Evolutionary conservation across 2,329 filamentous ascomycete genomes (phyloP).

Genomic region (Fusarium sp.): DNA sequence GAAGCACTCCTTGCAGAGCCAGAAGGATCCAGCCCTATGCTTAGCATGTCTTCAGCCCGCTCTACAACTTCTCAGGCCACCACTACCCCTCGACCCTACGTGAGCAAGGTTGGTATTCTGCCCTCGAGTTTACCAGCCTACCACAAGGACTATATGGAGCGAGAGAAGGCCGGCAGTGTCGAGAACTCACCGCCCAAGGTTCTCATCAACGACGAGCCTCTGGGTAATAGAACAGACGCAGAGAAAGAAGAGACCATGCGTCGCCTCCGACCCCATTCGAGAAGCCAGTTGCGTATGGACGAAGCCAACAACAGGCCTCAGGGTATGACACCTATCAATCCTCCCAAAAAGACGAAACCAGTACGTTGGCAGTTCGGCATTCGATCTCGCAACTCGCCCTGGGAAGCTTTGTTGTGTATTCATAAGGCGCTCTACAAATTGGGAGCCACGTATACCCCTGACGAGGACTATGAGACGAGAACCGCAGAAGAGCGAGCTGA

Average conservation of each 20-base stretch:
- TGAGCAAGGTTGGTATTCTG: conserved; percentile 91
- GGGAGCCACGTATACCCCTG: conserved; percentile 86
- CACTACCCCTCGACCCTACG: conserved; percentile 67
- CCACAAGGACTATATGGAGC: conserved; percentile 90
- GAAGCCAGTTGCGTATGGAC: conserved; percentile 77
- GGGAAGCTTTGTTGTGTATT: conserved; percentile 94
- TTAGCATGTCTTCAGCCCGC: conserved; percentile 67
- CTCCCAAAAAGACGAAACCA: conserved; percentile 79
- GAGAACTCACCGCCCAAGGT: conserved; percentile 59
- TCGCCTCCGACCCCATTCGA: conserved; percentile 86
- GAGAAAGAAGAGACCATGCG: conserved; percentile 86
- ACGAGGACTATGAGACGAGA: conserved; percentile 68
- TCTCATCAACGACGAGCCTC: conserved; percentile 62
- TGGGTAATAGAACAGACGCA: conserved; percentile 70
- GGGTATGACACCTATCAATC: conserved; percentile 72
- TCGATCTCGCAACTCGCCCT: conserved; percentile 90
- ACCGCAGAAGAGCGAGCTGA: conserved; percentile 59
- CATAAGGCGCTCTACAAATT: conserved; percentile 92
- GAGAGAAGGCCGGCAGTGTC: conserved; percentile 68
- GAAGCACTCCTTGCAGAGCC: conserved; percentile 54
- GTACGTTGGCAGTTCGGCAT: conserved; percentile 99
- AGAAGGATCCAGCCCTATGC: conserved; percentile 63
- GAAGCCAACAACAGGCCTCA: conserved; percentile 71
- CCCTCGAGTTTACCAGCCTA: conserved; percentile 92
- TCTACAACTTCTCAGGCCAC: conserved; percentile 66